These are phyloP conservation scores for Magnolia kwangsiensis DNA, from an alignment of 164 flowering plant genomes.

Conservation along the genomic window DNA sequence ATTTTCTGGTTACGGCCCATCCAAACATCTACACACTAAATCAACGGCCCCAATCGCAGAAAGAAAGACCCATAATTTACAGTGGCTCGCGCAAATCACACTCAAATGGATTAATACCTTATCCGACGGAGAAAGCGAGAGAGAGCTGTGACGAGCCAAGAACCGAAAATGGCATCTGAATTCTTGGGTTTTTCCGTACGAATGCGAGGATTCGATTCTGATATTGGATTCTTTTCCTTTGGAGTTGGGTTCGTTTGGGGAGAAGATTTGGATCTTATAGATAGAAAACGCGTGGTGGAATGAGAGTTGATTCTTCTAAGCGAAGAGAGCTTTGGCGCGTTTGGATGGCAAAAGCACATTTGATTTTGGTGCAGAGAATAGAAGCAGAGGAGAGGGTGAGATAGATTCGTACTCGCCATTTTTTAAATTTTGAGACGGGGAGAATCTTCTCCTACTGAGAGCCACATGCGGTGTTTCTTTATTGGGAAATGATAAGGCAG, in stretches of 20 bases:
- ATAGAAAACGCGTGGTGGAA: background rate
- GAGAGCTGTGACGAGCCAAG: background rate
- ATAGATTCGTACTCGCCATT: background rate
- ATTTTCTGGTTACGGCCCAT: background rate
- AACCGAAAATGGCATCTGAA: background rate
- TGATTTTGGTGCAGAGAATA: background rate
- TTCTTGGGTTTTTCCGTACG: background rate
- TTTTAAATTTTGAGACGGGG: background rate
- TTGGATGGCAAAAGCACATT: background rate
- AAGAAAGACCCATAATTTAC: background rate
- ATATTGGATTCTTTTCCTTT: background rate
- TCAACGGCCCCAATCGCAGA: background rate
- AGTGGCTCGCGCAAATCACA: too few relatives aligned
- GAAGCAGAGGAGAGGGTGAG: slow-evolving; percentile 8
- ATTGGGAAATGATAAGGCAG: too few relatives aligned
- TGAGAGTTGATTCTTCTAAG: background rate
- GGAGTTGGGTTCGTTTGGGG: background rate
- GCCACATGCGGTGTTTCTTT: too few relatives aligned
- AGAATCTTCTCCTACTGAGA: background rate
- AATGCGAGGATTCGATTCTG: background rate
- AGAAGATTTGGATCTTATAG: background rate
- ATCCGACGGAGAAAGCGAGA: background rate
- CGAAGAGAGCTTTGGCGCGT: background rate
- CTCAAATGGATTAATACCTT: background rate
- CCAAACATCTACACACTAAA: background rate